These are phyloP conservation scores for Barnettozyma vustinii DNA, from an alignment of 805 yeast species.

Conservation along the genomic window DNA sequence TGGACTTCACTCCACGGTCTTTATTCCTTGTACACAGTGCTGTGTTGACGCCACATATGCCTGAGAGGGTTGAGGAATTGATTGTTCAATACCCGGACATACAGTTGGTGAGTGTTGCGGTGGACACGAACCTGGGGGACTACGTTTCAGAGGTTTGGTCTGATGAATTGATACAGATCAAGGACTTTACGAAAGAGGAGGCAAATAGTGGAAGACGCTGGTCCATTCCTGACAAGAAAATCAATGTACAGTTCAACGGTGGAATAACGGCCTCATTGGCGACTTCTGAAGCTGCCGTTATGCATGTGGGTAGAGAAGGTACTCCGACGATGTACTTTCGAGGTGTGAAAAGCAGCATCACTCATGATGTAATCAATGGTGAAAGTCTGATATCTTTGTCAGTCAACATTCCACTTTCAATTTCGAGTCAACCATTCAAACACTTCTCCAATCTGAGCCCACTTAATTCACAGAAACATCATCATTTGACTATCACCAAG, in stretches of 20 bases:
- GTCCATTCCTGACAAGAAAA: background rate
- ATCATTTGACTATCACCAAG: background rate
- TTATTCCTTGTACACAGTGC: background rate
- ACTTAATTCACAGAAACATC: background rate
- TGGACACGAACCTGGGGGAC: conserved; percentile 2
- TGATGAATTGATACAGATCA: conserved; percentile 1
- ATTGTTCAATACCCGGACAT: background rate
- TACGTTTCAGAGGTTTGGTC: conserved; percentile 3
- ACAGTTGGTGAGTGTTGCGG: background rate
- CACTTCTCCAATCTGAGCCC: conserved; percentile 3
- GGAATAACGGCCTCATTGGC: background rate
- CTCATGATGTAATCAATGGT: background rate
- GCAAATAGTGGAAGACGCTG: background rate
- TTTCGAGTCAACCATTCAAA: background rate
- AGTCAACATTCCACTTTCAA: conserved; percentile 1
- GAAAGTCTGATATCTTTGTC: background rate
- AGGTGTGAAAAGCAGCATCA: background rate
- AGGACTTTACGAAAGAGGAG: background rate
- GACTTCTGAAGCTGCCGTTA: background rate
- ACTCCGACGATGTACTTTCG: background rate
- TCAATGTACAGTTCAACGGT: background rate
- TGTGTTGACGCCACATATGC: background rate
- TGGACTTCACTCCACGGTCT: background rate
- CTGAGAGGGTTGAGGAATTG: background rate
- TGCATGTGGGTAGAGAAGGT: background rate